A percentile compares a stretch with the other conserved stretches of the same genome.
Evolutionary conservation across 352 stramenopile species (phyloP).

Genomic region (Blastocystis sp.): DNA sequence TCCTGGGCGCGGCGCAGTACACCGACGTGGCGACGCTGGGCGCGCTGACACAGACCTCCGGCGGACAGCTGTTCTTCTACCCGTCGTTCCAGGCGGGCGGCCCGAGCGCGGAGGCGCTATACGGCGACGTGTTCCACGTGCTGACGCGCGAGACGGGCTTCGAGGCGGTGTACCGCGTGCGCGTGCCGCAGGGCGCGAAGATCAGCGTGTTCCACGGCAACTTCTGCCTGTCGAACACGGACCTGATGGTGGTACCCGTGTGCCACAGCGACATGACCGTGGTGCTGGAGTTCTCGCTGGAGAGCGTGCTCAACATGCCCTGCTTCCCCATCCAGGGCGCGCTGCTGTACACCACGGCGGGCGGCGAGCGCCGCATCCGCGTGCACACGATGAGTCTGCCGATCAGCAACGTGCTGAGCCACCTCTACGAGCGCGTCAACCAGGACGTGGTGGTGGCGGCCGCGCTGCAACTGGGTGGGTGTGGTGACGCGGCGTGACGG

Average conservation of each 20-base stretch:
- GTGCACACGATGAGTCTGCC: constrained; percentile 71
- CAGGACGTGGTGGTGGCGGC: constrained; percentile 70
- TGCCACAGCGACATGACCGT: constrained; percentile 91
- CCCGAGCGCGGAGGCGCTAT: constrained; percentile 87
- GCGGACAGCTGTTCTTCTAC: constrained; percentile 94
- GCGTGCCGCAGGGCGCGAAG: constrained; percentile 15
- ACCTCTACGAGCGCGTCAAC: constrained; percentile 70
- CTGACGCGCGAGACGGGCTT: constrained; percentile 87
- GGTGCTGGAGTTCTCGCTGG: constrained; percentile 92
- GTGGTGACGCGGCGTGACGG: not conserved
- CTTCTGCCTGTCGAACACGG: constrained; percentile 91
- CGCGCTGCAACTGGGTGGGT: constrained; percentile 32
- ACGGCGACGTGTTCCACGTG: constrained; percentile 84
- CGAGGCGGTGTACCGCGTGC: constrained; percentile 57
- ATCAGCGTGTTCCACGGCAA: constrained; percentile 94
- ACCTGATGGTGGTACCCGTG: constrained; percentile 93
- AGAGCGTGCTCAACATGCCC: constrained; percentile 84
- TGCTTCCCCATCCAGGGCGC: constrained; percentile 89
- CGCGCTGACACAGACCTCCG: constrained; percentile 89
- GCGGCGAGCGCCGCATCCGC: constrained; percentile 89
- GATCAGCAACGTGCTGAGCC: constrained; percentile 56
- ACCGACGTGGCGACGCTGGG: constrained; percentile 90
- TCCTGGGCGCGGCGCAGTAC: constrained; percentile 87
- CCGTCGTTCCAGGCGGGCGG: constrained; percentile 84
- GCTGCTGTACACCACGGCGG: constrained; percentile 94